Evolutionary conservation across 805 yeast species (phyloP).

Genomic region (Myxozyma neotropica): DNA sequence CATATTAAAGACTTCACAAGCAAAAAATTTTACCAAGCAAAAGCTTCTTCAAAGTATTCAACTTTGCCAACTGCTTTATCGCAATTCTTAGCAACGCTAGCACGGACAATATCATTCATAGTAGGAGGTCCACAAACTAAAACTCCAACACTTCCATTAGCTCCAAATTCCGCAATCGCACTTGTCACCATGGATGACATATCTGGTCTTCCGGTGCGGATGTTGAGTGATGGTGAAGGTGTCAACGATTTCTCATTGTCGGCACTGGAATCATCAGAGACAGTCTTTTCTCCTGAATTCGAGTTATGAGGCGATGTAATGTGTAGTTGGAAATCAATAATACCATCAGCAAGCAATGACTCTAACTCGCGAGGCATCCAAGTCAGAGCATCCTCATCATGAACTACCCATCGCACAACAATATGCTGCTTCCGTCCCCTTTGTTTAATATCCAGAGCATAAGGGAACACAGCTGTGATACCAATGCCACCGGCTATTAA

Average conservation of each 20-base stretch:
- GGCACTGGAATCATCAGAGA: constrained; percentile 6
- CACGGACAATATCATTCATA: constrained; percentile 61
- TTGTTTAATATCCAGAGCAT: constrained; percentile 43
- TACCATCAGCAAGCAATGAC: not conserved
- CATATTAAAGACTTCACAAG: too few species aligned
- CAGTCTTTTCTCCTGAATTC: not conserved
- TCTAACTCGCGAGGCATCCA: constrained; percentile 13
- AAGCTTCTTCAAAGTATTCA: constrained; percentile 76
- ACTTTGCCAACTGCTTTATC: constrained; percentile 50
- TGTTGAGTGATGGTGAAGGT: not conserved
- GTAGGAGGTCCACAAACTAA: constrained; percentile 59
- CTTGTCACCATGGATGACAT: not conserved
- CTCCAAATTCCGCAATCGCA: not conserved
- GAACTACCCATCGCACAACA: constrained; percentile 21
- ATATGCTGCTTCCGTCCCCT: constrained; percentile 19
- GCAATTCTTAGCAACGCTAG: constrained; percentile 49
- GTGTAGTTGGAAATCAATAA: constrained; percentile 3
- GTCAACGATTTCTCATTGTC: not conserved
- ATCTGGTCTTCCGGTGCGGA: not conserved
- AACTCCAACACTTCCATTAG: not conserved
- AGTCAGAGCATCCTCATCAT: constrained; percentile 4
- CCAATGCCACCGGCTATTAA: constrained; percentile 69
- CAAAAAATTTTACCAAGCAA: constrained; percentile 58
- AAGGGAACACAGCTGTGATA: constrained; percentile 57
- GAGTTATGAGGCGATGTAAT: not conserved